phyloP scores from a whole-genome alignment of 2,329 filamentous ascomycete species.

The Monosporascus ibericus region DNA sequence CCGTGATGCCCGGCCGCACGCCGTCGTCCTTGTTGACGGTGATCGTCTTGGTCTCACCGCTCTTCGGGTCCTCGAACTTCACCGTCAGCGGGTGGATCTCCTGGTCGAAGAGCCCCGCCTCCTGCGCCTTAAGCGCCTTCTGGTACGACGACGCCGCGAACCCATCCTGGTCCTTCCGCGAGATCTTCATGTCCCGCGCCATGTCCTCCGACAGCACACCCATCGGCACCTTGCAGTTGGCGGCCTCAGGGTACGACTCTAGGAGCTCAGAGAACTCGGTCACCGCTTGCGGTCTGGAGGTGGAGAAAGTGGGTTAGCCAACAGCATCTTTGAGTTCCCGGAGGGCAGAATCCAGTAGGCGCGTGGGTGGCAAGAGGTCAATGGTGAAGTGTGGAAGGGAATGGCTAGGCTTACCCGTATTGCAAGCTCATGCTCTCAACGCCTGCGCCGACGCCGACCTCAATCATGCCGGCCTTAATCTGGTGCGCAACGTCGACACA shows the following conservation, averaged over 20 bases:
- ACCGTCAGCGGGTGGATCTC: slow-evolving; percentile 86
- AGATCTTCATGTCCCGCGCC: slow-evolving; percentile 76
- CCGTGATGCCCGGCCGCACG: slow-evolving; percentile 76
- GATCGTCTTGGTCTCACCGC: slow-evolving; percentile 75
- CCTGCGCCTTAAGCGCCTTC: slow-evolving; percentile 81
- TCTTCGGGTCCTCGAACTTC: slow-evolving; percentile 86
- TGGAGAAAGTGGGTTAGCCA: not conserved
- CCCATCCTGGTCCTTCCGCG: slow-evolving; percentile 72
- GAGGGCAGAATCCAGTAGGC: not conserved
- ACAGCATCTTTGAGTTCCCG: too few species aligned
- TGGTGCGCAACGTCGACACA: slow-evolving; percentile 92
- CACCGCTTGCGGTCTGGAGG: slow-evolving; percentile 67
- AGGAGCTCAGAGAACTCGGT: slow-evolving; percentile 88
- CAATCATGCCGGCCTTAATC: slow-evolving; percentile 87
- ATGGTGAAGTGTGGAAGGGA: not conserved
- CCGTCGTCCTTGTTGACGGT: slow-evolving; percentile 84
- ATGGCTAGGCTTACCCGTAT: slow-evolving; percentile 61
- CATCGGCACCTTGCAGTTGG: slow-evolving; percentile 98
- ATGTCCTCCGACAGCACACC: slow-evolving; percentile 89
- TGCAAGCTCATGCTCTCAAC: slow-evolving; percentile 94
- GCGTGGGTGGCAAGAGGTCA: not conserved
- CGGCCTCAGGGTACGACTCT: slow-evolving; percentile 71
- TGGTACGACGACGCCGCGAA: slow-evolving; percentile 92
- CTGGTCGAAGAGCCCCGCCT: slow-evolving; percentile 82
- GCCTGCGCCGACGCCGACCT: slow-evolving; percentile 87